Base-by-base conservation (phyloP, 2,329 filamentous ascomycete genomes). In the Drechslerella stenobrocha region DNA sequence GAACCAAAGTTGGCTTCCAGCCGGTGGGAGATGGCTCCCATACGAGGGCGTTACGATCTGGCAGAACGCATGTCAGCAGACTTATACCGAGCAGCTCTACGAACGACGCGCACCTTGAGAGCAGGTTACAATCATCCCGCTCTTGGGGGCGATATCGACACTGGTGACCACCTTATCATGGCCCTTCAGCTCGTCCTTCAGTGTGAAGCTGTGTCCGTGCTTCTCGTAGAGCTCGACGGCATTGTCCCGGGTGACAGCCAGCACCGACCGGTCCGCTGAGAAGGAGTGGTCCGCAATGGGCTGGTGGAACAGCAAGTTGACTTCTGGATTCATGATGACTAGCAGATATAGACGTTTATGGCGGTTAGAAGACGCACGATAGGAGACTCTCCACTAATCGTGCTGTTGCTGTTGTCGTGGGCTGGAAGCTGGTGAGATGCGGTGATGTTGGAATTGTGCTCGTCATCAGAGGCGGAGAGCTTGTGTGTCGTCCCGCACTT, bases 201-300 rank as follows among this genome's bases (percentile, higher is more conserved):
- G 81, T 76, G 85, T 85, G 79, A 91, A 96, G 71, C 85, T 83
- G 74, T 80, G 84, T 75, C 88, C 90, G 59, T 82, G 82, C 73
- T 81, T 83, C 74, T 83, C 80, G 77, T 96, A 97, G 40, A 98
- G 85, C 81, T 96, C 90, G 74, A 98, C 87, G 72, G 85, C 84
- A 75, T 87, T 90, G 76, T 97, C 92, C 74, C 90, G 88, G 70
- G 92, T 89, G 61, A 98, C 91, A 61, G 93, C 93, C 61, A 98
- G 83, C 24, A 87, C 91, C 77, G 86, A 81, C 76, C 86, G 89
- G 79, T 98, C 93, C 70, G 90, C 86, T 71, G 91, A 96, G 84
- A 98, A 98, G 61, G 92, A 96, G 79, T 98, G 93, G 81, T 98
- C 93, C 72, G 90, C 89, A 75, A 98, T 96, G 70, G 92, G 90